Evolutionary conservation across 202 grass and related monocot species (phyloP).

Genomic region (Eragrostis tef): DNA sequence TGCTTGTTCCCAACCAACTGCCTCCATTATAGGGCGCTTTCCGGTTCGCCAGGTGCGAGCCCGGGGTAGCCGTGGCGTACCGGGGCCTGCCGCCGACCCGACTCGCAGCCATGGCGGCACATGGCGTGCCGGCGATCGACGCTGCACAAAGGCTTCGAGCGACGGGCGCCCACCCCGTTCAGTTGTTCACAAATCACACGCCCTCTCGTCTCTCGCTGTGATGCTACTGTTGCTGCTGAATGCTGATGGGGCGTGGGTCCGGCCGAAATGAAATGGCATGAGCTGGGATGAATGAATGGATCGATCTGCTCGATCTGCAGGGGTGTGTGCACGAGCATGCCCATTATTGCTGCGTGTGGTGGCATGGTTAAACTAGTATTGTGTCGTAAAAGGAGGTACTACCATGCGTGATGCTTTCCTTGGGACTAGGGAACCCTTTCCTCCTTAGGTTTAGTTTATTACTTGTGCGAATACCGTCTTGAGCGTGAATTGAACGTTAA

Average conservation of each 20-base stretch:
- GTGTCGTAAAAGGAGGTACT: not conserved
- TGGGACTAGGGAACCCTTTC: not conserved
- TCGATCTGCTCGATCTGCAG: not conserved
- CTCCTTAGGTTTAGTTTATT: not conserved
- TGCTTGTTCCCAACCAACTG: too few species aligned
- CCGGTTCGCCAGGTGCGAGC: not conserved
- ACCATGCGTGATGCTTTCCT: not conserved
- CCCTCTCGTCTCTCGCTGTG: not conserved
- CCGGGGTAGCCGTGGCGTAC: not conserved
- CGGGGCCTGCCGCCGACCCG: constrained; percentile 4
- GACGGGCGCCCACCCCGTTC: not conserved
- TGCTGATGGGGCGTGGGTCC: not conserved
- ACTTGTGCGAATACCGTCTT: too few species aligned
- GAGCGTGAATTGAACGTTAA: not conserved
- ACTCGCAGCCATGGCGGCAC: constrained; percentile 44
- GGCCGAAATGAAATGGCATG: not conserved
- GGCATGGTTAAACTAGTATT: not conserved
- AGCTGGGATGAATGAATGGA: constrained; percentile 10
- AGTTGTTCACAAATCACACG: not conserved
- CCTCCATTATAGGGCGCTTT: constrained; percentile 35
- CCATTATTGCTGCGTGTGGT: constrained; percentile 35
- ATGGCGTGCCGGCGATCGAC: constrained; percentile 50
- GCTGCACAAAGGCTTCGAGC: not conserved
- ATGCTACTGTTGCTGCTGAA: not conserved
- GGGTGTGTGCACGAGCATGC: not conserved